Percentiles rank a stretch among this genome's conserved stretches.
Conservation (phyloP, 129 eudicot species). For the Lactuca saligna region DNA sequence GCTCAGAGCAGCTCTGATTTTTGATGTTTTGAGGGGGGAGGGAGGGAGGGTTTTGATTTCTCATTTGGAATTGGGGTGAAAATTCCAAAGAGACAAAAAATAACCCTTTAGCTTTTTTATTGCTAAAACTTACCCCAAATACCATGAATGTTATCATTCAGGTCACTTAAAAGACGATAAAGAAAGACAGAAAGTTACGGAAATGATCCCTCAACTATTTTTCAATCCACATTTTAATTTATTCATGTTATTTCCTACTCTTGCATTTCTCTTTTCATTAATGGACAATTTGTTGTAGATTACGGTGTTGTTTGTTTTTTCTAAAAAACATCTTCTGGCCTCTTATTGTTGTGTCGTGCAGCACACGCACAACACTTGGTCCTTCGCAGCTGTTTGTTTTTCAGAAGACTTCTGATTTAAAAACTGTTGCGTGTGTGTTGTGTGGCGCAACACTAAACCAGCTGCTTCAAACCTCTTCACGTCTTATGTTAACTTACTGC, state of each 20-base stretch:
- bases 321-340: too few relatives aligned
- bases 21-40: constrained; percentile 19
- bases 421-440: too few relatives aligned
- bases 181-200: background rate
- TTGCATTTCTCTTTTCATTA: background rate
- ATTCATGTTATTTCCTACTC: background rate
- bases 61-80: constrained; percentile 11
- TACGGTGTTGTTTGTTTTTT: too few relatives aligned
- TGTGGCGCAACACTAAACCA: too few relatives aligned
- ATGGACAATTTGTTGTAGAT: background rate
- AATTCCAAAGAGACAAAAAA: background rate
- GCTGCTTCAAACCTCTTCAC: too few relatives aligned
- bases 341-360: too few relatives aligned
- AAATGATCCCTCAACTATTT: background rate
- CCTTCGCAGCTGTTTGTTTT: too few relatives aligned
- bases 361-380: too few relatives aligned
- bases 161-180: background rate
- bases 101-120: constrained; percentile 19
- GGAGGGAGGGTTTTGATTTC: constrained; percentile 37
- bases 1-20: constrained; percentile 28
- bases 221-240: background rate
- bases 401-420: too few relatives aligned
- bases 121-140: background rate
- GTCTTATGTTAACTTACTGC: too few relatives aligned
- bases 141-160: background rate